phyloP scores from a whole-genome alignment of 2,329 filamentous ascomycete genomes.

The Arthrobotrys pseudoclavata region DNA sequence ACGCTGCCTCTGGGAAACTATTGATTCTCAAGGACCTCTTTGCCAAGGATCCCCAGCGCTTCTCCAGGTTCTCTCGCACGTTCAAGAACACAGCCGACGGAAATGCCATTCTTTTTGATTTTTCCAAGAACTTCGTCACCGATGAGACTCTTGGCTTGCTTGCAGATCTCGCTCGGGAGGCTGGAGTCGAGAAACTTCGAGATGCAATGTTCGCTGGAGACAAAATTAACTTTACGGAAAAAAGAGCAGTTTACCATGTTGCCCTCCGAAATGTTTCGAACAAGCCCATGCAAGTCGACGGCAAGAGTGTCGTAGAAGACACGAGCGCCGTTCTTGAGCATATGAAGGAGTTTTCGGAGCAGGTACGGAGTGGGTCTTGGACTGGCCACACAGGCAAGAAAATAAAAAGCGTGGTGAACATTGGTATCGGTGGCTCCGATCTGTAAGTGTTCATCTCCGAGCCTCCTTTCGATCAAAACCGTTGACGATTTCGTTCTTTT shows the following conservation, averaged over 20 bases:
- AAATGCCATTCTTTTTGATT: conserved; percentile 95
- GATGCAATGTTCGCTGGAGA: conserved; percentile 98
- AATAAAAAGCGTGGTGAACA: conserved; percentile 95
- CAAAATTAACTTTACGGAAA: conserved; percentile 99
- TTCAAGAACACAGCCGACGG: conserved; percentile 83
- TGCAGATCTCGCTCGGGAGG: conserved; percentile 90
- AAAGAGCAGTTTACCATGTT: conserved; percentile 94
- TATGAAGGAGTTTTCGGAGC: conserved; percentile 98
- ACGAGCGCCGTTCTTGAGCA: conserved; percentile 93
- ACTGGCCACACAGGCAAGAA: conserved; percentile 98
- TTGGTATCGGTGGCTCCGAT: conserved; percentile 97
- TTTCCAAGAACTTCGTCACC: conserved; percentile 94
- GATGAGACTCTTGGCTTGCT: conserved; percentile 91
- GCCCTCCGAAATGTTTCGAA: conserved; percentile 91
- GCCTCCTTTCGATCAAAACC: neutral
- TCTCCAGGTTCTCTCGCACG: conserved; percentile 88
- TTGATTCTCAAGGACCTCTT: conserved; percentile 96
- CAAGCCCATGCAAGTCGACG: conserved; percentile 73
- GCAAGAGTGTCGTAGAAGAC: conserved; percentile 85
- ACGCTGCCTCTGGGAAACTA: conserved; percentile 85
- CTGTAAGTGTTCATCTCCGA: conserved; percentile 75
- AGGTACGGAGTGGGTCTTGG: conserved; percentile 94
- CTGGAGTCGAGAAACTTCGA: conserved; percentile 89
- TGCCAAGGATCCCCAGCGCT: conserved; percentile 86
- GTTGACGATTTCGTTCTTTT: neutral